Base-by-base conservation (phyloP, 176 grass and related monocot species). In the Triticum turgidum region DNA sequence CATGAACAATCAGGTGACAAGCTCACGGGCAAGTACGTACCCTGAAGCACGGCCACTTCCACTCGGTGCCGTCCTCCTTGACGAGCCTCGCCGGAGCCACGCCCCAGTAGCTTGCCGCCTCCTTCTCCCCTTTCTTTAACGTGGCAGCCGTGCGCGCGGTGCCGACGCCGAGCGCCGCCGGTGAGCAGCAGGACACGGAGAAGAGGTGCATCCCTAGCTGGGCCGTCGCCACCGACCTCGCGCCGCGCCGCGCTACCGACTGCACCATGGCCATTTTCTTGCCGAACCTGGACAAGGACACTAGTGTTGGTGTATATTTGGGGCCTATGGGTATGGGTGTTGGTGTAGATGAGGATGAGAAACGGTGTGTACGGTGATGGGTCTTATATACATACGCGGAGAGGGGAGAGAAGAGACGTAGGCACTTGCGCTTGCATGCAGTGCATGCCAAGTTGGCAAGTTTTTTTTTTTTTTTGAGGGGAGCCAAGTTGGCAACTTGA, bases 1-100 rank as follows among this genome's bases (percentile, higher is more conserved):
- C 42, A 12, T 12, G 42, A 45, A 45, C 12, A 45, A 45, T 3
- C 3, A 12, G 42, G 42, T 11, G 12, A 45, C 42, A 45, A 45
- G 42, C 9, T 45, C 42, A 45, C 42, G 42, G 42, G 11, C 42
- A 11, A 44, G 42, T 45, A 45, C 42, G 42, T 51, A 95, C 95
- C 89, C 47, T 88, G 83, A 98, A 98, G 85, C 95, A 98, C 33
- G 89, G 74, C 93, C 95, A 98, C 86, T 71, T 94, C 95, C 95
- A 97, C 78, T 91, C 92, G 45, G 66, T 87, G 87, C 92, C 95
- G 42, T 94, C 92, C 77, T 91, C 83, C 78, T 27, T 91, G 25
- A 87, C 75, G 27, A 94, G 81, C 76, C 82, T 91, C 18, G 88
- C 61, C 11, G 86, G 84, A 58, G 39, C 61, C 20, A 97, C 65